A percentile compares a stretch with the other conserved stretches of the same genome.
Evolutionary conservation across 2,329 filamentous ascomycete species (phyloP).

Genomic region (Apiospora saccharicola): DNA sequence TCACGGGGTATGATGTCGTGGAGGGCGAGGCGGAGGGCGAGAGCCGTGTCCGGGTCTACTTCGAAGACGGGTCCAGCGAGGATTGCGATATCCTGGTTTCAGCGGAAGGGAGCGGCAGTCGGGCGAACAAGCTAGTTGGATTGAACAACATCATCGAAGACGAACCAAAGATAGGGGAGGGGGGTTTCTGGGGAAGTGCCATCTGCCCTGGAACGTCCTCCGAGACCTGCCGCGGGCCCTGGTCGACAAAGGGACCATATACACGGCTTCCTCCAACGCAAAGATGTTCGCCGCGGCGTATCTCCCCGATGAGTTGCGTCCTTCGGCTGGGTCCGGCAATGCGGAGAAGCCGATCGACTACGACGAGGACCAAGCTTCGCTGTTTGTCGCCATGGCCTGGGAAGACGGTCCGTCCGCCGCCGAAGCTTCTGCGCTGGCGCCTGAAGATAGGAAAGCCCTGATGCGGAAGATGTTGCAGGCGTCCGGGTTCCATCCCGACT

Average conservation of each 20-base stretch:
- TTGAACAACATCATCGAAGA: constrained; percentile 30
- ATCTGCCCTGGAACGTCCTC: constrained; percentile 24
- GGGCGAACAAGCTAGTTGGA: constrained; percentile 27
- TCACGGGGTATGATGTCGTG: constrained; percentile 29
- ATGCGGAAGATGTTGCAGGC: constrained; percentile 14
- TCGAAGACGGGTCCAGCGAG: constrained; percentile 29
- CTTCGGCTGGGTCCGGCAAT: background rate
- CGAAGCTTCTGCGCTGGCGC: background rate
- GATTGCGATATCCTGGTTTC: constrained; percentile 34
- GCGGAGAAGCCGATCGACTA: constrained; percentile 23
- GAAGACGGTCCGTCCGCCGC: background rate
- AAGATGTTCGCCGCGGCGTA: constrained; percentile 28
- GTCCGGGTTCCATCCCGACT: background rate
- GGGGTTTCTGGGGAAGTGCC: constrained; percentile 25
- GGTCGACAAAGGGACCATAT: constrained; percentile 25
- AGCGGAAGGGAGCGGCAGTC: constrained; percentile 28
- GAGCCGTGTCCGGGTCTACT: constrained; percentile 25
- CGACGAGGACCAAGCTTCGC: constrained; percentile 27
- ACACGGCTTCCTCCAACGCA: constrained; percentile 11
- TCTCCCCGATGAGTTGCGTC: constrained; percentile 24
- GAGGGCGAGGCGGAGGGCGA: background rate
- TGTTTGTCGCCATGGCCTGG: constrained; percentile 26
- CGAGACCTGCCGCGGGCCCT: constrained; percentile 24
- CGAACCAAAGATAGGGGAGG: background rate
- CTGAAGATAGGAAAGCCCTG: constrained; percentile 2